Conservation (phyloP, 2,329 filamentous ascomycete genomes). For the Colletotrichum sp. region DNA sequence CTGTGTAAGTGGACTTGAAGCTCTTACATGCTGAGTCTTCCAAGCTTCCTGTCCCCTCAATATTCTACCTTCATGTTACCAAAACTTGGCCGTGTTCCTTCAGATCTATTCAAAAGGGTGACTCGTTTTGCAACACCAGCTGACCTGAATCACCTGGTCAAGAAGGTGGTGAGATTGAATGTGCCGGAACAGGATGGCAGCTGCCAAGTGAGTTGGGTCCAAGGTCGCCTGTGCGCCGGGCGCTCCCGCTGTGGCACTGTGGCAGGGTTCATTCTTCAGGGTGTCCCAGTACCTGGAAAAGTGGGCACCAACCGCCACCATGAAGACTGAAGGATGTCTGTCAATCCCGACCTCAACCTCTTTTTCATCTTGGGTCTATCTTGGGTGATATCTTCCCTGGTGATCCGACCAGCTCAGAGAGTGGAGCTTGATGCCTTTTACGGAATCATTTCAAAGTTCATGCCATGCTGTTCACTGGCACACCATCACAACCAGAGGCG, state of each 20-base stretch:
- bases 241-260: background rate
- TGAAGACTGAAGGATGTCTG: background rate
- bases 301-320: background rate
- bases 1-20: background rate
- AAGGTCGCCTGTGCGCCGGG: background rate
- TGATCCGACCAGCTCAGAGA: background rate
- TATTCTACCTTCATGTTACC: background rate
- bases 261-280: slow-evolving; percentile 15
- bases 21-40: background rate
- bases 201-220: background rate
- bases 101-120: background rate
- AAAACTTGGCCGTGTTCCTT: background rate
- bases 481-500: background rate
- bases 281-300: background rate
- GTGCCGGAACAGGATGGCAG: background rate
- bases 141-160: background rate
- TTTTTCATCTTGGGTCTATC: background rate
- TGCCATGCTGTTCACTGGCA: background rate
- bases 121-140: background rate
- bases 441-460: background rate
- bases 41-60: background rate
- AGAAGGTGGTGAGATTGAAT: background rate
- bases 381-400: background rate
- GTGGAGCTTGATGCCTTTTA: background rate
- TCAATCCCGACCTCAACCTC: background rate